Evolutionary conservation across 345 rosid genomes (phyloP).

Genomic region (Crucihimalaya himalaica): DNA sequence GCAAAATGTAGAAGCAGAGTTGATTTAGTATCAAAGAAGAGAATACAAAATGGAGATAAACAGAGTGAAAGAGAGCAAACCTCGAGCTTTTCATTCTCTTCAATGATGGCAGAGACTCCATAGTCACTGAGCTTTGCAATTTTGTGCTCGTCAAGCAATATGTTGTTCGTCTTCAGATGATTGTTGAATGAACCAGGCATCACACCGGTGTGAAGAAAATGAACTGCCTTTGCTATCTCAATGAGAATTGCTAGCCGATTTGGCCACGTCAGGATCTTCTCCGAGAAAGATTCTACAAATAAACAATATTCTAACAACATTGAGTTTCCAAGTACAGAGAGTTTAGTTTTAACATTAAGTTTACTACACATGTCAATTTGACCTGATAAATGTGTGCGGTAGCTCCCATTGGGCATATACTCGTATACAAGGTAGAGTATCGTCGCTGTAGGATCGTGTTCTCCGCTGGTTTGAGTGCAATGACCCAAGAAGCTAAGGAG

Average conservation of each 20-base stretch:
- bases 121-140: slow-evolving; percentile 96
- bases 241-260: slow-evolving; percentile 77
- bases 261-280: slow-evolving; percentile 83
- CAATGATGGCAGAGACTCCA: slow-evolving; percentile 72
- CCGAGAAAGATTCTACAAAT: slow-evolving; percentile 62
- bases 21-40: slow-evolving; percentile 18
- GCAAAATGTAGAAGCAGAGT: slow-evolving; percentile 30
- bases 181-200: slow-evolving; percentile 79
- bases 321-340: slow-evolving; percentile 12
- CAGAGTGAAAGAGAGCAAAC: slow-evolving; percentile 41
- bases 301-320: background rate
- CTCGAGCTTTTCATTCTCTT: slow-evolving; percentile 68
- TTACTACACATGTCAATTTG: slow-evolving; percentile 21
- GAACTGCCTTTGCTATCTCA: slow-evolving; percentile 92
- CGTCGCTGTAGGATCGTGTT: slow-evolving; percentile 49
- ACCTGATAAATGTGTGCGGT: slow-evolving; percentile 82
- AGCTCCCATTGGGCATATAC: slow-evolving; percentile 65
- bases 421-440: slow-evolving; percentile 81
- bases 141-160: slow-evolving; percentile 86
- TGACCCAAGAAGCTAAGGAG: slow-evolving; percentile 84
- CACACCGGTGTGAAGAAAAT: slow-evolving; percentile 84
- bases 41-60: background rate
- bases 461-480: slow-evolving; percentile 57
- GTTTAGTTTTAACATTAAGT: background rate
- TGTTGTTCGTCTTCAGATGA: slow-evolving; percentile 69